Conservation (phyloP, 2,329 filamentous ascomycete genomes). For the Amauroascus verrucosus region DNA sequence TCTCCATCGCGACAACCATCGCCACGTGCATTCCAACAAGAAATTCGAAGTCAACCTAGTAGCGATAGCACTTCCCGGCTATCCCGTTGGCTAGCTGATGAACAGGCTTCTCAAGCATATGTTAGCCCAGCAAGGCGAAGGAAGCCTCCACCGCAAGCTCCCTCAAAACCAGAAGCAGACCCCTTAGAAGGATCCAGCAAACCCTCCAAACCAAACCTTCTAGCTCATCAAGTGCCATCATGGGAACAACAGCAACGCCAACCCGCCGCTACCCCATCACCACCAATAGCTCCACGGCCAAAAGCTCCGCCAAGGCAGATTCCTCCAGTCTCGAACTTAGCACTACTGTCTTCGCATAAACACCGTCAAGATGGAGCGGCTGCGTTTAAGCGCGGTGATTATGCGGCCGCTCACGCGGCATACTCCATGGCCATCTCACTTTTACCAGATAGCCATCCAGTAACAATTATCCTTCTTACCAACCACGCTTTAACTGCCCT, state of each 20-base stretch:
- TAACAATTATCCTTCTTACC: conserved; percentile 78
- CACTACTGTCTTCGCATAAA: conserved; percentile 63
- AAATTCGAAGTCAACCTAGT: background rate
- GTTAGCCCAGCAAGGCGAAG: conserved; percentile 76
- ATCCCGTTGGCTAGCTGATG: conserved; percentile 62
- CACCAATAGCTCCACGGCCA: conserved; percentile 38
- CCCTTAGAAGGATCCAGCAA: conserved; percentile 47
- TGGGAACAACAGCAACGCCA: conserved; percentile 31
- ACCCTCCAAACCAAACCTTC: conserved; percentile 26
- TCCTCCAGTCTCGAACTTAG: conserved; percentile 57
- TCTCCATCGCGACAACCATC: conserved; percentile 28
- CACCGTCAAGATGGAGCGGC: conserved; percentile 72
- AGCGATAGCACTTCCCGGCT: conserved; percentile 32
- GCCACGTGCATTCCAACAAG: conserved; percentile 34
- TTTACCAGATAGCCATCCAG: conserved; percentile 67
- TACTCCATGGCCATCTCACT: conserved; percentile 68
- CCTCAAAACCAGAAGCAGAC: conserved; percentile 47
- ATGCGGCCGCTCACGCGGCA: conserved; percentile 68
- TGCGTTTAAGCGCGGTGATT: conserved; percentile 91
- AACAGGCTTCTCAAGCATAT: conserved; percentile 73
- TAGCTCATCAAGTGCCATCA: conserved; percentile 29
- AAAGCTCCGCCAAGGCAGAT: conserved; percentile 41
- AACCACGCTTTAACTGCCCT: conserved; percentile 84
- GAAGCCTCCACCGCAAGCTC: conserved; percentile 46
- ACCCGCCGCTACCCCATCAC: conserved; percentile 25